Conservation (phyloP, 257 asterid genomes). For the Apocynum venetum region DNA sequence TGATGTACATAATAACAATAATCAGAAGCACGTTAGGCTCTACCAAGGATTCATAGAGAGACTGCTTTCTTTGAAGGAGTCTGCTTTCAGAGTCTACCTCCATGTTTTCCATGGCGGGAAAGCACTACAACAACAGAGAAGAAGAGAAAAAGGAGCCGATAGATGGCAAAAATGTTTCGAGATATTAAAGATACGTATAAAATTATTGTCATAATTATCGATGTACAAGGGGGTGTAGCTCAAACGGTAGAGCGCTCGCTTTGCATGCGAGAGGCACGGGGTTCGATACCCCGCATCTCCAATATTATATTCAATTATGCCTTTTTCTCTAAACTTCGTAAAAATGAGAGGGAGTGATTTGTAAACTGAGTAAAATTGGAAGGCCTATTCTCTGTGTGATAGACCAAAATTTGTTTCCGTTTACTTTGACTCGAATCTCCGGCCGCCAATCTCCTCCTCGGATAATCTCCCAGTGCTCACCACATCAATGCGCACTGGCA, state of each 20-base stretch:
- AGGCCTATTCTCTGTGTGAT: no score
- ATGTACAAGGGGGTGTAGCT: slow-evolving; percentile 72
- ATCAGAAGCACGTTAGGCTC: background rate
- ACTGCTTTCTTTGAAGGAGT: slow-evolving; percentile 52
- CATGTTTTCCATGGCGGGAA: slow-evolving; percentile 80
- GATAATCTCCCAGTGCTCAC: background rate
- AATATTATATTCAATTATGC: no score
- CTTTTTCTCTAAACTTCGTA: no score
- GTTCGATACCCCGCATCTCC: slow-evolving; percentile 51
- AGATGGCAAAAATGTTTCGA: no score
- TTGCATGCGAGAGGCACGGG: slow-evolving; percentile 99
- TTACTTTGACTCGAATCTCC: background rate
- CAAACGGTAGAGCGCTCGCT: slow-evolving; percentile 99
- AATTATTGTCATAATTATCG: no score
- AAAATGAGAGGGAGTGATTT: no score
- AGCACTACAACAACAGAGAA: slow-evolving; percentile 5
- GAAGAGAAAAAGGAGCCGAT: background rate
- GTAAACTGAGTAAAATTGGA: no score
- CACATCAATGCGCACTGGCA: background rate
- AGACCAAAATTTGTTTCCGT: no score
- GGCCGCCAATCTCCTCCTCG: background rate
- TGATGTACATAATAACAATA: background rate
- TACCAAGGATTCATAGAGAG: slow-evolving; percentile 65
- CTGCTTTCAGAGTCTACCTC: slow-evolving; percentile 45
- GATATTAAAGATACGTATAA: no score